A percentile compares a stretch with the other conserved stretches of the same genome.
These are phyloP conservation scores for Aspergillus luchuensis DNA, from an alignment of 2,329 filamentous ascomycete genomes.

Conservation along the genomic window DNA sequence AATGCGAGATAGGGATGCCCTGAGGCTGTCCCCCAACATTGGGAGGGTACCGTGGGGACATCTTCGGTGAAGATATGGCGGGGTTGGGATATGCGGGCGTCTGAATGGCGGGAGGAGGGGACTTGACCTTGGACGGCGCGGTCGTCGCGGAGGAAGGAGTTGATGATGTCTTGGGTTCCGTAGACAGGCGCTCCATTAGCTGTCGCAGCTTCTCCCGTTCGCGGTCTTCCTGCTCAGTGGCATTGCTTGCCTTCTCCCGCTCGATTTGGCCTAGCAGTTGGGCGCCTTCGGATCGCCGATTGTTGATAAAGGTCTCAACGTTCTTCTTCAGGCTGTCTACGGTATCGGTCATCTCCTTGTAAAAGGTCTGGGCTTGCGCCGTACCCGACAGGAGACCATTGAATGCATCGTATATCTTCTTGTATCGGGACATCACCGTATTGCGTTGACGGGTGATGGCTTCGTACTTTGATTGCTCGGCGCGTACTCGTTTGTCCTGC, in stretches of 20 bases:
- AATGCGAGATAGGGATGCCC: constrained; percentile 36
- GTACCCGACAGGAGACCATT: constrained; percentile 85
- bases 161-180: constrained; percentile 58
- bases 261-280: constrained; percentile 89
- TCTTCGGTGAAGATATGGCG: constrained; percentile 44
- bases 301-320: constrained; percentile 95
- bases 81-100: constrained; percentile 34
- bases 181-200: constrained; percentile 93
- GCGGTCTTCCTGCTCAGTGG: constrained; percentile 67
- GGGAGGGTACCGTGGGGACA: constrained; percentile 40
- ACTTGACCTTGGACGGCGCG: constrained; percentile 48
- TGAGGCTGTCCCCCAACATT: constrained; percentile 28
- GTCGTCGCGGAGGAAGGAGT: constrained; percentile 35
- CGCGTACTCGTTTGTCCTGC: constrained; percentile 89
- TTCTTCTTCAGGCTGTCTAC: constrained; percentile 92
- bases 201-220: constrained; percentile 84
- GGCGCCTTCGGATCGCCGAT: constrained; percentile 85
- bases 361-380: constrained; percentile 87
- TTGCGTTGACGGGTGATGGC: constrained; percentile 79
- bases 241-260: constrained; percentile 67
- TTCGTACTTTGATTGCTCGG: constrained; percentile 96
- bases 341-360: constrained; percentile 92
- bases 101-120: constrained; percentile 38
- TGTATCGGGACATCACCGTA: constrained; percentile 81
- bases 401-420: constrained; percentile 89